Conservation (phyloP, 768 basidiomycete species). For the Suillus brevipes region DNA sequence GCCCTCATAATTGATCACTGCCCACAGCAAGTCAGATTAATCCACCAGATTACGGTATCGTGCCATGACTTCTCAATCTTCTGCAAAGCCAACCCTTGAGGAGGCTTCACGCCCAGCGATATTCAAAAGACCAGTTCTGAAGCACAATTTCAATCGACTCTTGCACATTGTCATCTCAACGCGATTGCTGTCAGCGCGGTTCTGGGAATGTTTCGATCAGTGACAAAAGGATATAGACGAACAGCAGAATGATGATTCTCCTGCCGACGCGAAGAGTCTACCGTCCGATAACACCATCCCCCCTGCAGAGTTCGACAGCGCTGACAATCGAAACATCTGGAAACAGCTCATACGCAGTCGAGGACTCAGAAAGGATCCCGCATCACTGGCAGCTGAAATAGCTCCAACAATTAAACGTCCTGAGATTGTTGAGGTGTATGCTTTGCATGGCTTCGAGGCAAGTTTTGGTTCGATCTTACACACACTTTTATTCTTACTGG, state of each 20-base stretch:
- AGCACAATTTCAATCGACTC: not conserved
- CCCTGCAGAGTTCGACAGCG: too few relatives aligned
- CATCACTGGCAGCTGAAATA: too few relatives aligned
- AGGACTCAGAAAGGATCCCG: too few relatives aligned
- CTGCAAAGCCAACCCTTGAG: too few relatives aligned
- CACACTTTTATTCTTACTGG: not conserved
- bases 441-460: not conserved
- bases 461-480: not conserved
- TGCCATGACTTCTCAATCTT: not conserved
- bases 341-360: too few relatives aligned
- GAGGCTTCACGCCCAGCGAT: not conserved
- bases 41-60: not conserved
- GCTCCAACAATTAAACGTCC: not conserved
- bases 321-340: too few relatives aligned
- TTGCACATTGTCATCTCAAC: not conserved
- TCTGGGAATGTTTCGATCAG: not conserved
- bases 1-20: not conserved
- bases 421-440: not conserved
- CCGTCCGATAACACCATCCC: too few relatives aligned
- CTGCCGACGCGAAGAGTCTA: too few relatives aligned
- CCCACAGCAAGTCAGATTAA: not conserved
- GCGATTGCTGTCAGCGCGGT: not conserved
- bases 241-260: too few relatives aligned
- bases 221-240: too few relatives aligned
- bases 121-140: not conserved